Conservation (phyloP, 495 filamentous ascomycete genomes). For the Hypoxylon cercidicola region DNA sequence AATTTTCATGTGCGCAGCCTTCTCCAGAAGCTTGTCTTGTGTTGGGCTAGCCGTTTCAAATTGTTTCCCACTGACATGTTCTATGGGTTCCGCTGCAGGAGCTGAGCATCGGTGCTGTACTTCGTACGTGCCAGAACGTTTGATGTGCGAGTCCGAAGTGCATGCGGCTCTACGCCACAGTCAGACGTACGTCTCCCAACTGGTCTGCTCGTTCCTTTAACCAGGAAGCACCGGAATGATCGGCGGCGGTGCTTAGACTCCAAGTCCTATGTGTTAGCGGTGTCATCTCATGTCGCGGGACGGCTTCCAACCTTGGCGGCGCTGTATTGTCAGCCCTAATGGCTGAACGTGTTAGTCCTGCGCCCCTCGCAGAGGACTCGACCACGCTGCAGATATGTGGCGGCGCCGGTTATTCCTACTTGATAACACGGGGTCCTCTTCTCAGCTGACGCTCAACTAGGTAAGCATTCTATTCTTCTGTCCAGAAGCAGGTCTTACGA, state of each 20-base stretch:
- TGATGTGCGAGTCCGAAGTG: background rate
- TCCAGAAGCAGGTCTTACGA: slow-evolving; percentile 10
- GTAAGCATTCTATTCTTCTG: slow-evolving; percentile 28
- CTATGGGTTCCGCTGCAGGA: background rate
- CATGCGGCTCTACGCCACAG: background rate
- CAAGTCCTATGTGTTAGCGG: background rate
- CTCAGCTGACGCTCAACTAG: slow-evolving; percentile 34
- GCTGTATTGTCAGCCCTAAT: slow-evolving; percentile 25
- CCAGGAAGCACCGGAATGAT: background rate
- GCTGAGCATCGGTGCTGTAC: slow-evolving; percentile 11
- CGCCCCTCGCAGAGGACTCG: slow-evolving; percentile 16
- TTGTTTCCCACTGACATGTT: background rate
- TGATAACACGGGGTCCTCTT: slow-evolving; percentile 16
- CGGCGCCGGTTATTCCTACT: slow-evolving; percentile 11
- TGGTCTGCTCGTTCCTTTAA: background rate
- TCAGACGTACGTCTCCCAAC: background rate
- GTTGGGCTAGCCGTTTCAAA: background rate
- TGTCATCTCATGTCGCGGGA: background rate
- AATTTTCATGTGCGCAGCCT: slow-evolving; percentile 13
- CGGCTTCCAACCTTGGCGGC: slow-evolving; percentile 5
- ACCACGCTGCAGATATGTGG: slow-evolving; percentile 10
- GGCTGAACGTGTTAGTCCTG: slow-evolving; percentile 15
- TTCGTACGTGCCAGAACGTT: background rate
- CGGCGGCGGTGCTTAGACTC: slow-evolving; percentile 7
- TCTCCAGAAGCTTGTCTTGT: background rate